These are phyloP conservation scores for Tephrocybe rancida DNA, from an alignment of 768 basidiomycete species.

Conservation along the genomic window DNA sequence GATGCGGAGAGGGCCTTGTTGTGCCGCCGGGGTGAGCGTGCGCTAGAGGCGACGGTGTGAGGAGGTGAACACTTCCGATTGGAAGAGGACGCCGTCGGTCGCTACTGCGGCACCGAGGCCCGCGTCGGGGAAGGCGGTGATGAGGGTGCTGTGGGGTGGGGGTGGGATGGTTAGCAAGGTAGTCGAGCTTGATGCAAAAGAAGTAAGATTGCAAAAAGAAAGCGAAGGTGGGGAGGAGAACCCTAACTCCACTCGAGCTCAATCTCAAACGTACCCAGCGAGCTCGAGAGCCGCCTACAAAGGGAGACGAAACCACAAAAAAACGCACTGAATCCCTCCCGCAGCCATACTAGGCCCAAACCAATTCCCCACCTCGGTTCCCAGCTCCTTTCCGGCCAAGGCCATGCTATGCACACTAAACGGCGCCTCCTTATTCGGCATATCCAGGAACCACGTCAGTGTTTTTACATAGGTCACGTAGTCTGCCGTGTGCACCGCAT, in stretches of 20 bases:
- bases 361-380: slow-evolving; percentile 96
- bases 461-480: slow-evolving; percentile 91
- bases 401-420: slow-evolving; percentile 98
- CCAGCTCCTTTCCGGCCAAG: slow-evolving; percentile 89
- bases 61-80: slow-evolving; percentile 83
- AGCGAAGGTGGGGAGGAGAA: too few species aligned
- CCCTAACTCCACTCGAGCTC: too few species aligned
- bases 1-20: slow-evolving; percentile 20
- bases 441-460: slow-evolving; percentile 94
- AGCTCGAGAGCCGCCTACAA: not conserved
- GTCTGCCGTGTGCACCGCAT: slow-evolving; percentile 56
- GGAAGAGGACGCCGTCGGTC: slow-evolving; percentile 80
- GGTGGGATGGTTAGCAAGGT: too few species aligned
- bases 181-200: too few species aligned
- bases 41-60: slow-evolving; percentile 44
- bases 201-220: too few species aligned
- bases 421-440: slow-evolving; percentile 79
- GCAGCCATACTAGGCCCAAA: slow-evolving; percentile 98
- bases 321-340: slow-evolving; percentile 83
- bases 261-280: slow-evolving; percentile 4
- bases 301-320: not conserved
- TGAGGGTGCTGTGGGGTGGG: slow-evolving; percentile 83
- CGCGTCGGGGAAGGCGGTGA: slow-evolving; percentile 77
- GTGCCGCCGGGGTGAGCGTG: slow-evolving; percentile 28
- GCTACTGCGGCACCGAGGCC: slow-evolving; percentile 83